phyloP scores from a whole-genome alignment of 345 rosid species.

The Syzygium grande region DNA sequence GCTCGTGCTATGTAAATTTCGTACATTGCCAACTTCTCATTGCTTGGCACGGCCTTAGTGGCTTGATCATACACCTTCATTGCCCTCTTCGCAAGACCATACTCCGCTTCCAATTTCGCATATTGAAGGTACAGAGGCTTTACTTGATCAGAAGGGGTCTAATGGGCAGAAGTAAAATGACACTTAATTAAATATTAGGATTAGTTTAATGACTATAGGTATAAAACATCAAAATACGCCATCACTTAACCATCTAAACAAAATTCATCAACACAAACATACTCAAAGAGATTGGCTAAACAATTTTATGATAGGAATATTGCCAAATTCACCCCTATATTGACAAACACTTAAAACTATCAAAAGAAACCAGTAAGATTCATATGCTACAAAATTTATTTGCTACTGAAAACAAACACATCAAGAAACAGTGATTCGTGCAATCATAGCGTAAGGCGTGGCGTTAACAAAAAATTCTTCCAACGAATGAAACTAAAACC shows the following conservation, averaged over 20 bases:
- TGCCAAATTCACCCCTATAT: neutral
- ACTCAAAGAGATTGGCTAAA: neutral
- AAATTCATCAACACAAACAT: neutral
- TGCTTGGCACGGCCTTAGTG: slow-evolving; percentile 78
- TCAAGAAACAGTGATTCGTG: neutral
- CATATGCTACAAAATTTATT: neutral
- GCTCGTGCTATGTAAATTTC: slow-evolving; percentile 91
- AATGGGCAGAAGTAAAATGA: neutral
- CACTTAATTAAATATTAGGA: neutral
- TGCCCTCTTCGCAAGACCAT: slow-evolving; percentile 92
- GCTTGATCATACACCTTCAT: slow-evolving; percentile 97
- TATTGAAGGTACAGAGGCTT: slow-evolving; percentile 89
- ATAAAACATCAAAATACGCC: neutral
- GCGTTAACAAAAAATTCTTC: neutral
- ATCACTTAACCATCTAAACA: neutral
- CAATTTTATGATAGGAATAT: neutral
- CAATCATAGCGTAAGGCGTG: neutral
- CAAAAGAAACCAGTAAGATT: neutral
- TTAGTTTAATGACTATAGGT: neutral
- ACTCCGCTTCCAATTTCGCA: slow-evolving; percentile 95
- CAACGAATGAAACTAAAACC: neutral
- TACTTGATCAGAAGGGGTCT: slow-evolving; percentile 90
- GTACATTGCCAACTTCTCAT: slow-evolving; percentile 81
- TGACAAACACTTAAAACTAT: neutral
- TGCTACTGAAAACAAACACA: neutral